Conservation (phyloP, 805 yeast species). For the Wickerhamomyces alni region DNA sequence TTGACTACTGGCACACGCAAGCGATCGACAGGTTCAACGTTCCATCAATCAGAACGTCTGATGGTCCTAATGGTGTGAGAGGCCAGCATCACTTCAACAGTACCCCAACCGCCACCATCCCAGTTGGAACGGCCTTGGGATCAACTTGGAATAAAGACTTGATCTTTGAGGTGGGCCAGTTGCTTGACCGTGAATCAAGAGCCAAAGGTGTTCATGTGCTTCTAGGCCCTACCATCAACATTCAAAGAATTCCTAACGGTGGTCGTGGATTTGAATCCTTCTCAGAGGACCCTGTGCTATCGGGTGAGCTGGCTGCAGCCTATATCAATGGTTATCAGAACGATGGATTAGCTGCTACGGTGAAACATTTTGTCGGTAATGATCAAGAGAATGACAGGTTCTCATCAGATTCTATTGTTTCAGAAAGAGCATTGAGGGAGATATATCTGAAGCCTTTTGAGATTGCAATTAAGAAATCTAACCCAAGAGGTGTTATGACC, state of each 20-base stretch:
- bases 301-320: conserved; percentile 40
- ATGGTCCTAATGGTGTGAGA: conserved; percentile 62
- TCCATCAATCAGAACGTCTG: conserved; percentile 43
- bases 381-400: conserved; percentile 54
- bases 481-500: conserved; percentile 55
- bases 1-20: conserved; percentile 46
- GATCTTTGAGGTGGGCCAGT: conserved; percentile 40
- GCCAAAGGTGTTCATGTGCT: conserved; percentile 47
- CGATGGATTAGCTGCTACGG: conserved; percentile 44
- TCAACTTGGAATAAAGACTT: conserved; percentile 49
- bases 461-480: conserved; percentile 44
- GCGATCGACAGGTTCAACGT: conserved; percentile 33
- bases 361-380: conserved; percentile 59
- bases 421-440: conserved; percentile 60
- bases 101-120: conserved; percentile 51
- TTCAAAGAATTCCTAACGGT: conserved; percentile 51
- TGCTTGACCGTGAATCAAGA: conserved; percentile 50
- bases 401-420: conserved; percentile 40
- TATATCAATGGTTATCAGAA: conserved; percentile 50
- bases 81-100: conserved; percentile 50
- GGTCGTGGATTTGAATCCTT: conserved; percentile 61
- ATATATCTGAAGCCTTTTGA: conserved; percentile 60
- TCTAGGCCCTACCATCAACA: conserved; percentile 46
- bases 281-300: conserved; percentile 52
- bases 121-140: conserved; percentile 53